These are phyloP conservation scores for Alternaria sp. DNA, from an alignment of 2,329 filamentous ascomycete genomes.

Conservation along the genomic window DNA sequence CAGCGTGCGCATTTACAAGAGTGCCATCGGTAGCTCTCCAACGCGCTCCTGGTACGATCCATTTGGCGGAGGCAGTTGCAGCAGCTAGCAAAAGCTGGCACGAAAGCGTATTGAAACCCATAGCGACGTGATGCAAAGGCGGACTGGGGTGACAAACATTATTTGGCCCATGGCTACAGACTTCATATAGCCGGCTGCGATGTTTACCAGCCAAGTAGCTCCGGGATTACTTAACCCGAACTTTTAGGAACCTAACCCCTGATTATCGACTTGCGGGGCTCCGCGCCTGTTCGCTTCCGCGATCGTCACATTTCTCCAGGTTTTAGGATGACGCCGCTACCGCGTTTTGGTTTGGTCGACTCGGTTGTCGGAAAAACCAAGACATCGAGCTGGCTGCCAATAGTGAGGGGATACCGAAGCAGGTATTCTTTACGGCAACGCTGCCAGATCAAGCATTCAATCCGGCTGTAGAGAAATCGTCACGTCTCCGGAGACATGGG, in stretches of 20 bases:
- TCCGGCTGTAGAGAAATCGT: neutral
- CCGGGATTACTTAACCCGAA: constrained; percentile 39
- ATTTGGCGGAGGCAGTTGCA: constrained; percentile 55
- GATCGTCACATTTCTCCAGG: constrained; percentile 37
- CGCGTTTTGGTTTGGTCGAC: constrained; percentile 13
- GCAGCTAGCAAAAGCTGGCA: constrained; percentile 36
- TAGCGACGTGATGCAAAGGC: constrained; percentile 9
- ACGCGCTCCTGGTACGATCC: constrained; percentile 68
- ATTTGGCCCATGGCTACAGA: constrained; percentile 17
- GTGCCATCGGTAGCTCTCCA: constrained; percentile 69
- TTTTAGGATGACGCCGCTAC: constrained; percentile 23
- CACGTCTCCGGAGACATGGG: constrained; percentile 1
- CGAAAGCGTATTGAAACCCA: constrained; percentile 32
- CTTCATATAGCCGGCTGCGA: constrained; percentile 31
- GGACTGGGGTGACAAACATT: constrained; percentile 7
- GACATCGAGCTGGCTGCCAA: constrained; percentile 8
- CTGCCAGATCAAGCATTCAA: neutral
- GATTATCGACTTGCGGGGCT: constrained; percentile 34
- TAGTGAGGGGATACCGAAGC: constrained; percentile 5
- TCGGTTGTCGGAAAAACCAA: constrained; percentile 30
- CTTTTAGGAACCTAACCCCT: constrained; percentile 29
- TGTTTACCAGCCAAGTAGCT: constrained; percentile 36
- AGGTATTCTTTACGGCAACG: neutral
- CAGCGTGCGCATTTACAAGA: constrained; percentile 69
- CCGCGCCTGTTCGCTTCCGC: constrained; percentile 21